Percentiles rank a stretch among this genome's conserved stretches.
These are phyloP conservation scores for Solanum piurae DNA, from an alignment of 257 asterid species.

Conservation along the genomic window DNA sequence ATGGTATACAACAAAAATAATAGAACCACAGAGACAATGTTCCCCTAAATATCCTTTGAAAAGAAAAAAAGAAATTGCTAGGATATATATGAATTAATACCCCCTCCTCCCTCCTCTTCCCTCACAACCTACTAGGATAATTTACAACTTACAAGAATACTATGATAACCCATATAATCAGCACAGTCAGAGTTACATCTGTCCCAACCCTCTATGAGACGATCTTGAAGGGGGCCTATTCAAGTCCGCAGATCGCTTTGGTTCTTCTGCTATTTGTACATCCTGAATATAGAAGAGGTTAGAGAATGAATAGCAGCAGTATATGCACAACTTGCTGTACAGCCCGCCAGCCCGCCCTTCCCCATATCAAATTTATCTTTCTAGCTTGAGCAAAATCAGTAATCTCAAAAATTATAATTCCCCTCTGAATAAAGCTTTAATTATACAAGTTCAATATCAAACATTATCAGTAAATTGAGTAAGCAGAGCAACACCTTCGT, in stretches of 20 bases:
- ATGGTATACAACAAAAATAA: conserved; percentile 52
- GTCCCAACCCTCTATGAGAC: conserved; percentile 56
- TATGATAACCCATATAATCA: conserved; percentile 18
- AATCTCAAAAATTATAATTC: background rate
- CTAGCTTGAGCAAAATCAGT: background rate
- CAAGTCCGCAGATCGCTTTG: conserved; percentile 36
- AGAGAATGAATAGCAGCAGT: background rate
- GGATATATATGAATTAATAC: conserved; percentile 6
- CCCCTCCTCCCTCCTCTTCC: background rate
- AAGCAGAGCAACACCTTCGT: conserved; percentile 43
- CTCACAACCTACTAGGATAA: conserved; percentile 46
- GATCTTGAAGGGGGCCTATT: conserved; percentile 54
- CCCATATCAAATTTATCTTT: background rate
- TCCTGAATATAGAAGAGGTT: conserved; percentile 36
- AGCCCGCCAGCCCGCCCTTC: background rate
- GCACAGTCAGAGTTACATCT: conserved; percentile 38
- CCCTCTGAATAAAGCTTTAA: background rate
- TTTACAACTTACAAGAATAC: conserved; percentile 41
- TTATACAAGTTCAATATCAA: background rate
- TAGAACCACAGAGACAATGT: conserved; percentile 44
- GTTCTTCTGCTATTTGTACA: conserved; percentile 48
- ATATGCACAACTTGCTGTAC: background rate
- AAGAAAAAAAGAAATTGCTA: conserved; percentile 31
- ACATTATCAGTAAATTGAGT: background rate
- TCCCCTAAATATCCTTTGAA: background rate